Base-by-base conservation (phyloP, 805 yeast species). In the Pichia gijzeniarum region DNA sequence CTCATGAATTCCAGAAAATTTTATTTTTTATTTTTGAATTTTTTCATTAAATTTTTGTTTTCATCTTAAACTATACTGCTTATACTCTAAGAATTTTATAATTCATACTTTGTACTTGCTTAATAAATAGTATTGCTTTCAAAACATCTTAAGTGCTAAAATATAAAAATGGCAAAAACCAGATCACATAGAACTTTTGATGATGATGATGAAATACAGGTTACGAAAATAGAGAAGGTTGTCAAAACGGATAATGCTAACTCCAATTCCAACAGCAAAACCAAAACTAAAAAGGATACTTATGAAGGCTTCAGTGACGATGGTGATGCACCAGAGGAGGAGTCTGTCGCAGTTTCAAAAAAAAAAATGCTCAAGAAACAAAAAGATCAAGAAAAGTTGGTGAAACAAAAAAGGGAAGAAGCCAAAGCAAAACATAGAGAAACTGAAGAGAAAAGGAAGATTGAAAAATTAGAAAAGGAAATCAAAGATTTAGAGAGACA, bases 301-400 rank as follows among this genome's bases (percentile, higher is more conserved):
- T 25, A 55, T 55, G n/a, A n/a, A n/a, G n/a, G n/a, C n/a, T n/a
- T n/a, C n/a, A 41, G 64, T 56, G 39, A 55, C 33, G 71, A 66
- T 48, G 73, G 67, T 45, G 78, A 72, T 18, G 77, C 79, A 1
- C 80, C 80, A 43, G 78, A 73, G 46, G 79, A 74, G 51, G 77
- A 71, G 41, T 41, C 57, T 5, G 36, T 60, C 12, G 28, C 43
- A 14, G 41, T 41, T 9, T 19, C 55, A 3, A 58, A 51, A 10
- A 53, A 50, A 34, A 40, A 41, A 28, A 22, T 40, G 9, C 51
- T 44, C 41, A 56, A 32, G 60, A 63, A 49, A 48, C 52, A 41
- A 45, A 59, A 49, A 38, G 54, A 38, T 50, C 54, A 50, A 30
- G 62, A 54, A 19, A 36, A 43, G 18, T 28, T 27, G 3, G 30